Evolutionary conservation across 2,329 filamentous ascomycete species (phyloP).

Genomic region (Teratosphaeria viscida): DNA sequence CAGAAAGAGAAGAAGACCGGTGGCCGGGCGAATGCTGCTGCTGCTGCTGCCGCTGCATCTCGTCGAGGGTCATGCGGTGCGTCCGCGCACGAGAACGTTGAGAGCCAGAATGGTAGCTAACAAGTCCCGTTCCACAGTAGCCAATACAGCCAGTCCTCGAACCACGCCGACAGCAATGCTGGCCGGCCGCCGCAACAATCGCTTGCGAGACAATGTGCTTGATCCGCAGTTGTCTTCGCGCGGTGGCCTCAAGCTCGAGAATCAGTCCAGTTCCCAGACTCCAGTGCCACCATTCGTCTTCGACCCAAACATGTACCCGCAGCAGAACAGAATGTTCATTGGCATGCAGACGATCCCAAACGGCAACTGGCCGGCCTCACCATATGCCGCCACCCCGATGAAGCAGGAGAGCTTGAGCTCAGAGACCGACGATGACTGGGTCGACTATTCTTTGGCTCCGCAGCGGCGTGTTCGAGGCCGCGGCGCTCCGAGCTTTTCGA

Average conservation of each 20-base stretch:
- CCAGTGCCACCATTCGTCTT: constrained; percentile 10
- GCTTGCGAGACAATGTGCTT: constrained; percentile 19
- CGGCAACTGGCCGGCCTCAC: constrained; percentile 22
- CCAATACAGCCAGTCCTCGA: constrained; percentile 9
- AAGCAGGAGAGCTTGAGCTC: constrained; percentile 19
- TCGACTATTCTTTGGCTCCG: constrained; percentile 1
- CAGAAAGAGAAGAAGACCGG: constrained; percentile 55
- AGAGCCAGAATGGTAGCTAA: neutral
- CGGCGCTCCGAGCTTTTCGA: constrained; percentile 3
- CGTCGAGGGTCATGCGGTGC: constrained; percentile 11
- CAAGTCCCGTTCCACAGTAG: constrained; percentile 2
- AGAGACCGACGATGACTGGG: constrained; percentile 5
- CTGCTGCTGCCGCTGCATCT: constrained; percentile 1
- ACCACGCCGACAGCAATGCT: constrained; percentile 11
- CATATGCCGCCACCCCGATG: constrained; percentile 9
- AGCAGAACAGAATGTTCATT: neutral
- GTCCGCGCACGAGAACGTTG: constrained; percentile 2
- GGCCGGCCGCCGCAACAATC: constrained; percentile 3
- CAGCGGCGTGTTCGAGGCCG: constrained; percentile 1
- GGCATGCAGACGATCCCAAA: constrained; percentile 23
- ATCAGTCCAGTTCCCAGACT: constrained; percentile 18
- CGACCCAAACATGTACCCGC: constrained; percentile 6
- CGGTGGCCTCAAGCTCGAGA: constrained; percentile 15
- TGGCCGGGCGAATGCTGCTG: neutral
- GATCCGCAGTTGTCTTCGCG: constrained; percentile 20